A percentile compares a stretch with the other conserved stretches of the same genome.
Evolutionary conservation across 352 stramenopile genomes (phyloP).

Genomic region (Elongisporangium prolatum): DNA sequence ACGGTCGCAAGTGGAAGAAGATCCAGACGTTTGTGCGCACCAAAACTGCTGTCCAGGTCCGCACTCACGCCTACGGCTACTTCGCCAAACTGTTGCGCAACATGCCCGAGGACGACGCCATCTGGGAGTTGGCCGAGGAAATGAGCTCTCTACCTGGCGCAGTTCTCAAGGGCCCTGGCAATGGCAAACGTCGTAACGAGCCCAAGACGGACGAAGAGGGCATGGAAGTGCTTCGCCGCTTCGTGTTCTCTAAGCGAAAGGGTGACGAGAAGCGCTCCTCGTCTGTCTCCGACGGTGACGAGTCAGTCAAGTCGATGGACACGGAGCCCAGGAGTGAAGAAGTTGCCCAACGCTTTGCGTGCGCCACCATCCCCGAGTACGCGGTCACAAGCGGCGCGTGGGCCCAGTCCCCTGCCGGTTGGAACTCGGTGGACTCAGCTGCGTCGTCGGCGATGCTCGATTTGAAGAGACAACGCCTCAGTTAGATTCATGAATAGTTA

Average conservation of each 20-base stretch:
- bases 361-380: not conserved
- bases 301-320: not conserved
- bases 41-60: constrained; percentile 81
- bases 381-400: not conserved
- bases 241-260: constrained; percentile 83
- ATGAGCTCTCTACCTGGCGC: constrained; percentile 74
- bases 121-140: constrained; percentile 76
- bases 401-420: constrained; percentile 8
- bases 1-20: constrained; percentile 87
- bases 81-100: constrained; percentile 84
- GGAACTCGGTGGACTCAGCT: constrained; percentile 26
- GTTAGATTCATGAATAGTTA: constrained; percentile 8
- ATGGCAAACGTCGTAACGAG: constrained; percentile 72
- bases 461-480: constrained; percentile 31
- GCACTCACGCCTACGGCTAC: constrained; percentile 85
- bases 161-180: constrained; percentile 69
- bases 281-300: not conserved
- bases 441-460: constrained; percentile 32
- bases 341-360: constrained; percentile 3
- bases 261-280: constrained; percentile 35
- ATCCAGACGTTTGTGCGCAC: constrained; percentile 85
- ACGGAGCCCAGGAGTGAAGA: not conserved
- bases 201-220: constrained; percentile 81
- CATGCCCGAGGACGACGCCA: constrained; percentile 79
- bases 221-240: constrained; percentile 80